Evolutionary conservation across 2,329 filamentous ascomycete genomes (phyloP), one percentile per base, ranked within the genome.

Genomic region (Fusarium nematophilum): DNA sequence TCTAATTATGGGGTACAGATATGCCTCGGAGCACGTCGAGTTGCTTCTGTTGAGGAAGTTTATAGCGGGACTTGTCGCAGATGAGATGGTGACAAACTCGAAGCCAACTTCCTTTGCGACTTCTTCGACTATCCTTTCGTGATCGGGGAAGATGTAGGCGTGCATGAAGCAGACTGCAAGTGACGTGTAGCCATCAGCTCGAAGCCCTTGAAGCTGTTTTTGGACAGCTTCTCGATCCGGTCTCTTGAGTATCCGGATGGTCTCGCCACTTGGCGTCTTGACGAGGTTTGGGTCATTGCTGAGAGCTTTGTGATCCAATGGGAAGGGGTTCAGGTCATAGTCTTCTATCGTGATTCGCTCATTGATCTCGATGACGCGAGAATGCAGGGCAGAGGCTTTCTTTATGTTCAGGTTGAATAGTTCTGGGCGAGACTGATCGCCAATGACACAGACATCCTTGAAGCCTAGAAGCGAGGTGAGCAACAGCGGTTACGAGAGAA

Each of bases 111-210:
- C 87, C 43, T 79, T 81, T 1, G 92, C 92, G 29, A 96, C 78
- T 61, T 80, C 83, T 8, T 91, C 91, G 5, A 96, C 82, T 15
- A 90, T 67, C 1, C 86, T 85, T 73, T 97, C 92, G 65, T 96
- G 92, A 27, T 90, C 85, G 1, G 91, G 91, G 68, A 91, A 96
- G 0, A 92, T 93, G 70, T 96, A 96, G 2, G 89, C 89, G 70
- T 96, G 92, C 87, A 96, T 92, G 57, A 96, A 78, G 59, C 91
- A 94, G 3, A 96, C 90, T 7, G 92, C 92, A 59, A 96, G 86
- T 67, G 90, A 94, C 61, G 82, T 82, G 67, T 93, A 86, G 1
- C 88, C 89, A 47, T 90, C 83, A 8, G 86, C 82, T 43, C 83
- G 86, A 0, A 90, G 77, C 2, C 77, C 73, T 60, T 87, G 78